phyloP scores from a whole-genome alignment of 129 eudicot genomes.

The Tagetes erecta region DNA sequence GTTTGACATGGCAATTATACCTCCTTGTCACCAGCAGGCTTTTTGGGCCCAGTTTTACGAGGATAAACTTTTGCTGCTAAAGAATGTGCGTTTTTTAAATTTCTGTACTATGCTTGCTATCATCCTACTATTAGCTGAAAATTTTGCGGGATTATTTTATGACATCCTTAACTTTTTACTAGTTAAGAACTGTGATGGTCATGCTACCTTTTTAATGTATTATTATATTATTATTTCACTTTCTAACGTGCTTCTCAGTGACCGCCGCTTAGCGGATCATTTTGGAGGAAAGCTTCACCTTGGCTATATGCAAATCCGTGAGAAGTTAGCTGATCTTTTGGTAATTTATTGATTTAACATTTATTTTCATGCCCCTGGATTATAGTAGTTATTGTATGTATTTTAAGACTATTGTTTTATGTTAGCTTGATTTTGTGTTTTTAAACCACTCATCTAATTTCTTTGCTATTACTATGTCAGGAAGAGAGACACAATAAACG shows the following conservation, averaged over 20 bases:
- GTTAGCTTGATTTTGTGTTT: conserved; percentile 10
- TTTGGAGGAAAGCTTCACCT: conserved; percentile 98
- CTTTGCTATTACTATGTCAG: conserved; percentile 47
- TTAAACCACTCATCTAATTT: conserved; percentile 13
- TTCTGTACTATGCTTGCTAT: conserved; percentile 72
- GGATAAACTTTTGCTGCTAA: conserved; percentile 99
- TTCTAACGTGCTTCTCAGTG: conserved; percentile 55
- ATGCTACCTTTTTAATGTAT: conserved; percentile 10
- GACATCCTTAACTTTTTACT: background rate
- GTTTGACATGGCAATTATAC: conserved; percentile 92
- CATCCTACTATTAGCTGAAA: conserved; percentile 59
- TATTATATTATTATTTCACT: conserved; percentile 9
- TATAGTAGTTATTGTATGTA: conserved; percentile 6
- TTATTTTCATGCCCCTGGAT: conserved; percentile 9
- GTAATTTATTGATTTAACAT: conserved; percentile 32
- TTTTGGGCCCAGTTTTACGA: conserved; percentile 99
- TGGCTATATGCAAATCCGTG: conserved; percentile 99
- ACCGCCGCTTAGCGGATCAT: conserved; percentile 98
- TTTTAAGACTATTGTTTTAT: background rate
- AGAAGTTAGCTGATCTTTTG: conserved; percentile 89
- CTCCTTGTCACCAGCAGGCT: conserved; percentile 99
- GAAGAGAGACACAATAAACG: conserved; percentile 80
- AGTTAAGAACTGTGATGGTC: background rate
- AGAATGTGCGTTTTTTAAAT: conserved; percentile 91
- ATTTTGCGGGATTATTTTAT: conserved; percentile 29